Conservation (phyloP, 2,329 filamentous ascomycete species). For the Didymella pinodella region DNA sequence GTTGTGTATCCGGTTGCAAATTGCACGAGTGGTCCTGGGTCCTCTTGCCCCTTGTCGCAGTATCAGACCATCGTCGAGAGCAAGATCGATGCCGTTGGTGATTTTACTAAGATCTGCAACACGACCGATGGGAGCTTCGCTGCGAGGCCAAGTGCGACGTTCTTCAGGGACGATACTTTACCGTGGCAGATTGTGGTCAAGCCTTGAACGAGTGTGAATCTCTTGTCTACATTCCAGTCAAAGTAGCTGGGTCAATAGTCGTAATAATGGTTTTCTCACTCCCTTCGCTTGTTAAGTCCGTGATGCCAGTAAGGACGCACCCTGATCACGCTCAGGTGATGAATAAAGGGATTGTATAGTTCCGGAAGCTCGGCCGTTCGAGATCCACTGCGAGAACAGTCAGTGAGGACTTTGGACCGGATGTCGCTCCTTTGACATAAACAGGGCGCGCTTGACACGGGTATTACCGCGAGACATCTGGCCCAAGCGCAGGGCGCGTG, state of each 20-base stretch:
- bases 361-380: neutral
- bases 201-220: constrained; percentile 22
- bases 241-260: neutral
- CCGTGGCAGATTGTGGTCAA: constrained; percentile 36
- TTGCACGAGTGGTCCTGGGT: constrained; percentile 63
- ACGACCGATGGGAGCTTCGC: constrained; percentile 31
- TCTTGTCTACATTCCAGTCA: neutral
- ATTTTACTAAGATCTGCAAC: constrained; percentile 59
- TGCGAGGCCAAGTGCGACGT: constrained; percentile 32
- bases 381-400: neutral
- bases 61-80: constrained; percentile 52
- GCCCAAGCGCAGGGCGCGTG: constrained; percentile 9
- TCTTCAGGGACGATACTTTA: constrained; percentile 39
- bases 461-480: neutral
- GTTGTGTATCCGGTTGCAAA: constrained; percentile 66
- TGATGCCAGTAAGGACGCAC: neutral
- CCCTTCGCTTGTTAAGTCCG: neutral
- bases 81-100: constrained; percentile 58
- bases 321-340: neutral
- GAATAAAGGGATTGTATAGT: neutral
- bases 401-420: neutral
- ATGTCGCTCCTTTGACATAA: neutral
- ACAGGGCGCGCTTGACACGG: constrained; percentile 3
- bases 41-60: constrained; percentile 42
- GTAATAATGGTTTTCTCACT: neutral